Evolutionary conservation across 2,329 filamentous ascomycete species (phyloP).

Genomic region (Aspergillus sp.): DNA sequence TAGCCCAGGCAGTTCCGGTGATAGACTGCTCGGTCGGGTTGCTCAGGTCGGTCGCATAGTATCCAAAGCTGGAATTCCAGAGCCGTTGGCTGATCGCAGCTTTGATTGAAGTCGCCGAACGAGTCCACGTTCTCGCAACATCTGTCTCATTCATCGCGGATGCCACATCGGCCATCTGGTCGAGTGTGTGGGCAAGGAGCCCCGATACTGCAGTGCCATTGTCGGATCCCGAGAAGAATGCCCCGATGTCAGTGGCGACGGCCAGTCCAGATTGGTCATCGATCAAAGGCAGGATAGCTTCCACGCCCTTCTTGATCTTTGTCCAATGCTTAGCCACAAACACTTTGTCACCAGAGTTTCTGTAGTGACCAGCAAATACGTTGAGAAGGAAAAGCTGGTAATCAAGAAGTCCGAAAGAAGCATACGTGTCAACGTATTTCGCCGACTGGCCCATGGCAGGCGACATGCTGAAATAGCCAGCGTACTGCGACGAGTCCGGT

Average conservation of each 20-base stretch:
- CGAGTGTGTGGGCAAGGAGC: constrained; percentile 15
- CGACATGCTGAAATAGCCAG: constrained; percentile 14
- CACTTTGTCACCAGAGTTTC: constrained; percentile 31
- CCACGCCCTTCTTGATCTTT: neutral
- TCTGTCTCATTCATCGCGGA: constrained; percentile 7
- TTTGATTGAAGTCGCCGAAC: neutral
- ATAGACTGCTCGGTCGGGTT: constrained; percentile 8
- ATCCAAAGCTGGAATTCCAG: constrained; percentile 14
- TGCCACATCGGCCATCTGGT: constrained; percentile 12
- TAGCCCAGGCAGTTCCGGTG: constrained; percentile 10
- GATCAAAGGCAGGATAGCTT: neutral
- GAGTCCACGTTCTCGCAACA: constrained; percentile 2
- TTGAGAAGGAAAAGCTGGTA: constrained; percentile 25
- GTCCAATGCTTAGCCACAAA: constrained; percentile 24
- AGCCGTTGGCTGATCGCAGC: constrained; percentile 16
- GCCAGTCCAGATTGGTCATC: constrained; percentile 9
- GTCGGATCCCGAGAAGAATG: constrained; percentile 15
- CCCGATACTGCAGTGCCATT: constrained; percentile 18
- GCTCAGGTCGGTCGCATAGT: constrained; percentile 9
- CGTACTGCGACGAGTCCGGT: constrained; percentile 6
- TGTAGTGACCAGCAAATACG: constrained; percentile 31
- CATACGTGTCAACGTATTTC: constrained; percentile 10
- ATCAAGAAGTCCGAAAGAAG: constrained; percentile 17
- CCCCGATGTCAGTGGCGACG: constrained; percentile 17
- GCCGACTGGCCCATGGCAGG: constrained; percentile 17